A percentile compares a stretch with the other conserved stretches of the same genome.
phyloP scores from a whole-genome alignment of 805 yeast species.

The Hagleromyces aurorensis region DNA sequence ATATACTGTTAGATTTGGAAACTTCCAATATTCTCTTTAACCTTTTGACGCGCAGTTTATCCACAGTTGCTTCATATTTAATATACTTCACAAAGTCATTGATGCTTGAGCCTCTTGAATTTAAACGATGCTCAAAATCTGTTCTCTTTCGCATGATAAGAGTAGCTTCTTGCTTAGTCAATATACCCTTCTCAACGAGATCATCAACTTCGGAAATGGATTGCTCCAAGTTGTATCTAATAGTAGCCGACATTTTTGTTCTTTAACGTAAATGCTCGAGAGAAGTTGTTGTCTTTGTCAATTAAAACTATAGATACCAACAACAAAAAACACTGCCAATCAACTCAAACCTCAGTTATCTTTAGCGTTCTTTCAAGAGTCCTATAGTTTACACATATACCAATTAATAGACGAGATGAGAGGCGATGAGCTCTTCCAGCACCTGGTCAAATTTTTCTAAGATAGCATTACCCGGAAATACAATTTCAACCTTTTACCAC shows the following conservation, averaged over 20 bases:
- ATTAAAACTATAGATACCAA: too few relatives aligned
- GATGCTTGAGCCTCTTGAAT: slow-evolving; percentile 73
- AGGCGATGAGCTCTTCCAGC: too few relatives aligned
- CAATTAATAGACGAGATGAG: too few relatives aligned
- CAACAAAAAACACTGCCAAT: too few relatives aligned
- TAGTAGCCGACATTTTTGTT: slow-evolving; percentile 41
- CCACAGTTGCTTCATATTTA: slow-evolving; percentile 73
- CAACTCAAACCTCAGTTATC: too few relatives aligned
- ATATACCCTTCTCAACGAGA: slow-evolving; percentile 69
- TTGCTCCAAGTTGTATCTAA: slow-evolving; percentile 51
- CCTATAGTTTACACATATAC: too few relatives aligned
- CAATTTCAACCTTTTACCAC: too few relatives aligned
- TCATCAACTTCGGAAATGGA: slow-evolving; percentile 91
- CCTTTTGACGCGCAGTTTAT: slow-evolving; percentile 67
- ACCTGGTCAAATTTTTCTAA: too few relatives aligned
- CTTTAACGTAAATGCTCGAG: too few relatives aligned
- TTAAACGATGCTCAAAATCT: slow-evolving; percentile 86
- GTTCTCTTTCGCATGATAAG: slow-evolving; percentile 88
- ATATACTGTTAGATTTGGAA: slow-evolving; percentile 54
- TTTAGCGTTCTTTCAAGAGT: too few relatives aligned
- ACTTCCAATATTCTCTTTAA: slow-evolving; percentile 50
- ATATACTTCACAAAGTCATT: slow-evolving; percentile 72
- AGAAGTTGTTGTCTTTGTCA: too few relatives aligned
- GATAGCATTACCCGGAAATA: too few relatives aligned
- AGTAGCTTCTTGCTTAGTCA: slow-evolving; percentile 73